Base-by-base conservation (phyloP, 306 rosid species). In the Argentina anserina region DNA sequence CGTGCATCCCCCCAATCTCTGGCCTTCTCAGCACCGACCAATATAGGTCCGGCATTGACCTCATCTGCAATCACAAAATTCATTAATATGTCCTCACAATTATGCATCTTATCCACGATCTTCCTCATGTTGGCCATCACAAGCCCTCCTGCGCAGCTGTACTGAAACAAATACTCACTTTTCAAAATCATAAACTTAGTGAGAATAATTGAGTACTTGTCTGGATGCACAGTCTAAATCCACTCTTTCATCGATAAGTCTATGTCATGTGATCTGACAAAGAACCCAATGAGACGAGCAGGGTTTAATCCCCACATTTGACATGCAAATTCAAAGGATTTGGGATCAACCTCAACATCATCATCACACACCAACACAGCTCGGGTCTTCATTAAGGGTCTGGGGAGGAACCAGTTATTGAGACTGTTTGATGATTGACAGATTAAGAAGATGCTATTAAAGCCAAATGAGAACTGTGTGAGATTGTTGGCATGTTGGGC, bases 71-170 rank as follows among this genome's bases (percentile, higher is more conserved):
- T 87, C 70, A 93, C 87, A 3, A 93, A 86, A 42, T 93, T 93
- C 97, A 93, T 93, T 70, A 93, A 50, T 31, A 93, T 79, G 12
- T 90, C 98, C 88, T 93, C 98, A n/a, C 98, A 93, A 58, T 90
- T 90, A 0, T 89, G 73, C 71, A 69, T 70, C 70, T 31, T 37
- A 41, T 90, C 93, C 47, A 90, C 97, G 8, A 74, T 46, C 40
- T 71, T 78, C 79, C 94, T 87, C 94, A 81, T 72, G 60, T 36
- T 71, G 5, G 6, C 76, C 89, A 82, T 87, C 36, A 52, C 68
- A 3, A 74, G 11, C 41, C 89, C 93, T 46, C 93, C 93, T 37
- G 40, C 81, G 23, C 98, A 93, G 65, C 86, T 83, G 65, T 90
- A 93, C 67, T 23, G 75, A 78, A 63, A 82, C 64, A 93, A 34